Evolutionary conservation across 345 rosid genomes (phyloP).

Genomic region (Cardiospermum halicacabum): DNA sequence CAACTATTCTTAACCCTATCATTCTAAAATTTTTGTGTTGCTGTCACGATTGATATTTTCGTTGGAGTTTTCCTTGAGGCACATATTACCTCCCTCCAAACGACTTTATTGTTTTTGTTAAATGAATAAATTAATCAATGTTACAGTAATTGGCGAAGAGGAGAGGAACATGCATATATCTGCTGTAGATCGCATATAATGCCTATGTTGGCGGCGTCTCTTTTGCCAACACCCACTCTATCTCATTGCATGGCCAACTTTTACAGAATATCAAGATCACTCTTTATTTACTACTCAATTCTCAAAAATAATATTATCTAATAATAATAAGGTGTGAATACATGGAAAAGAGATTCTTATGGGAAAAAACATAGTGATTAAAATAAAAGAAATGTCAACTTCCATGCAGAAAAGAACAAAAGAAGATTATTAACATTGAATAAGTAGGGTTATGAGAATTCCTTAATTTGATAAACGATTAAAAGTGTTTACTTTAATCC

Average conservation of each 20-base stretch:
- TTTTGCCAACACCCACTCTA: conserved; percentile 28
- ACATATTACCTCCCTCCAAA: no score
- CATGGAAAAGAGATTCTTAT: conserved; percentile 16
- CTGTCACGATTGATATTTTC: conserved; percentile 3
- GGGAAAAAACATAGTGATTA: not conserved
- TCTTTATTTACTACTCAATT: not conserved
- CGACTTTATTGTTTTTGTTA: no score
- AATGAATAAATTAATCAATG: no score
- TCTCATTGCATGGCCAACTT: conserved; percentile 11
- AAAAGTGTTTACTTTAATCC: conserved; percentile 24
- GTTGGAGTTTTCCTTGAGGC: not conserved
- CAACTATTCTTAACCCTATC: no score
- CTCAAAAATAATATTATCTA: not conserved
- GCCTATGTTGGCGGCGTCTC: conserved; percentile 62
- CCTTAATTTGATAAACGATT: conserved; percentile 18
- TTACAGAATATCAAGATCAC: conserved; percentile 12
- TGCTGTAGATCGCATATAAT: conserved; percentile 50
- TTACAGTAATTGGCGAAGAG: no score
- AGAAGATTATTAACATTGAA: conserved; percentile 1
- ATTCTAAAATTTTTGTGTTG: conserved; percentile 4
- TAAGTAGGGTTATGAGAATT: conserved; percentile 19
- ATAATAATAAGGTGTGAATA: not conserved
- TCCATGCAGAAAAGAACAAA: conserved; percentile 28
- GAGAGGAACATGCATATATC: no score
- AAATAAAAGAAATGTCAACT: conserved; percentile 26